phyloP scores from a whole-genome alignment of 306 rosid genomes.

The Cicer pinnatifidum region DNA sequence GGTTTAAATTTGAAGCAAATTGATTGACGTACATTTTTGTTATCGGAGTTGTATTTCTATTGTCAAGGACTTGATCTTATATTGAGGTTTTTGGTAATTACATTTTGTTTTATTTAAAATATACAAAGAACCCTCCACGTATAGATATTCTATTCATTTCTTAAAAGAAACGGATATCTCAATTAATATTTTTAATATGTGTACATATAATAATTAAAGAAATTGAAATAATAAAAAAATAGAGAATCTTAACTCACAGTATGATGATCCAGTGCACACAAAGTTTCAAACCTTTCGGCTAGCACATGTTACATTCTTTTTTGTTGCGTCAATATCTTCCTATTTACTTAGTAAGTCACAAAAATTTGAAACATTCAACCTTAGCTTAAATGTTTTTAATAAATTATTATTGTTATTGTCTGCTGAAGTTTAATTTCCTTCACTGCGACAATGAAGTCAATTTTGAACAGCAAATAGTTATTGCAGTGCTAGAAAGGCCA shows the following conservation, averaged over 20 bases:
- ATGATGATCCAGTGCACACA: background rate
- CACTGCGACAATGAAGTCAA: conserved; percentile 45
- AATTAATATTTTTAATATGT: too few species aligned
- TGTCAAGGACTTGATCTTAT: too few species aligned
- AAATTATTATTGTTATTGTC: background rate
- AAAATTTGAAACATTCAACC: conserved; percentile 42
- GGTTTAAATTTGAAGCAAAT: too few species aligned
- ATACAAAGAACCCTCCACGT: background rate
- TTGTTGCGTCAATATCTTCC: conserved; percentile 42
- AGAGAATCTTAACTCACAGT: background rate
- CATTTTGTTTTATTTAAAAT: background rate
- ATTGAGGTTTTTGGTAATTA: too few species aligned
- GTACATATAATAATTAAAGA: too few species aligned
- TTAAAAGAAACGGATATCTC: too few species aligned
- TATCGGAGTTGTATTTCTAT: too few species aligned
- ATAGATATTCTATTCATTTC: too few species aligned
- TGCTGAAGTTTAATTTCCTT: conserved; percentile 17
- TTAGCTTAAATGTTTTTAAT: background rate
- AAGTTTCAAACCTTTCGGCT: conserved; percentile 1
- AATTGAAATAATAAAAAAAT: too few species aligned
- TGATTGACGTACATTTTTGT: too few species aligned
- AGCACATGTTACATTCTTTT: conserved; percentile 14
- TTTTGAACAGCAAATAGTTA: conserved; percentile 3
- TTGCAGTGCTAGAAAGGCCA: conserved; percentile 7
- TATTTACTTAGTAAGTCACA: conserved; percentile 36